These are phyloP conservation scores for Ceratonia siliqua DNA, from an alignment of 306 rosid species.

Conservation along the genomic window DNA sequence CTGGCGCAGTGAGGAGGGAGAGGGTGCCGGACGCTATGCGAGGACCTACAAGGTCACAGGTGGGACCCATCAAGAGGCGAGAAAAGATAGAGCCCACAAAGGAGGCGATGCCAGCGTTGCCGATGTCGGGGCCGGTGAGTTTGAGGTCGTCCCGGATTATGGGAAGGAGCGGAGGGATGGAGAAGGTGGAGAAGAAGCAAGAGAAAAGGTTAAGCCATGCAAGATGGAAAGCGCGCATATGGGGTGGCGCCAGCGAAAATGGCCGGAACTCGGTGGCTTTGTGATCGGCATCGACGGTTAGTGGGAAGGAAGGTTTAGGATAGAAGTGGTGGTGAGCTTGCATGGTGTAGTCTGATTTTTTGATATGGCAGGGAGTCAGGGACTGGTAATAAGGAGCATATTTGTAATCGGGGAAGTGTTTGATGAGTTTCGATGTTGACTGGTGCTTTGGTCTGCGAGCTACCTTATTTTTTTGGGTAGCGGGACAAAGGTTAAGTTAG, in stretches of 20 bases:
- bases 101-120: slow-evolving; percentile 51
- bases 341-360: not conserved
- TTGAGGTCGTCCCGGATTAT: slow-evolving; percentile 55
- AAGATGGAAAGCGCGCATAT: slow-evolving; percentile 66
- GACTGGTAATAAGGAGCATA: no score
- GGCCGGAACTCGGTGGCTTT: slow-evolving; percentile 56
- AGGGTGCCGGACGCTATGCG: slow-evolving; percentile 54
- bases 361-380: not conserved
- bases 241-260: slow-evolving; percentile 44
- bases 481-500: no score
- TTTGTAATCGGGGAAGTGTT: no score
- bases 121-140: slow-evolving; percentile 47
- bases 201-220: slow-evolving; percentile 69
- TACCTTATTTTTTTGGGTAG: no score
- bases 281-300: slow-evolving; percentile 39
- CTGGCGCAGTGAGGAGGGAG: slow-evolving; percentile 60
- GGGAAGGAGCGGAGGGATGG: slow-evolving; percentile 64
- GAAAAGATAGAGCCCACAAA: slow-evolving; percentile 63
- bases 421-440: no score
- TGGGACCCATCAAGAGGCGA: slow-evolving; percentile 65
- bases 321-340: not conserved
- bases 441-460: no score
- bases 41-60: slow-evolving; percentile 58
- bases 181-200: slow-evolving; percentile 67
- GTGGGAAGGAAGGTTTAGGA: not conserved